Percentiles rank a stretch among this genome's conserved stretches.
Evolutionary conservation across 768 basidiomycete genomes (phyloP).

Genomic region (Panaeolus cyanescens): DNA sequence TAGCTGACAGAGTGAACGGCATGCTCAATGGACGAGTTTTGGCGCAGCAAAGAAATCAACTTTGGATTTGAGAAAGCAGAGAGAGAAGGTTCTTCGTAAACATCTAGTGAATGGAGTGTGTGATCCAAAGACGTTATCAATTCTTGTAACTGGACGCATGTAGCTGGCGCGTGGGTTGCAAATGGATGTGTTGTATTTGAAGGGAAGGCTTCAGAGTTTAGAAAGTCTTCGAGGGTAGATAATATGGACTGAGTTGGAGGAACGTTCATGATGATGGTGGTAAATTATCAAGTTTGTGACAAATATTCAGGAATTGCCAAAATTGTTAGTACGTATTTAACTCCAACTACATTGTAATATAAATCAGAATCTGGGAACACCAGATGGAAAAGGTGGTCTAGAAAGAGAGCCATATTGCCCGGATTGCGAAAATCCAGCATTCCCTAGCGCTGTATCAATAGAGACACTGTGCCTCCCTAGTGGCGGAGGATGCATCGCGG

Average conservation of each 20-base stretch:
- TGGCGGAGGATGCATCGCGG: constrained; percentile 17
- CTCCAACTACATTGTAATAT: neutral
- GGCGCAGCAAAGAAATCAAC: constrained; percentile 66
- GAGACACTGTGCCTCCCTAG: constrained; percentile 7
- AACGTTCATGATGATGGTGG: constrained; percentile 28
- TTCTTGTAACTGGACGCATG: constrained; percentile 47
- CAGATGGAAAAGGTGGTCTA: constrained; percentile 18
- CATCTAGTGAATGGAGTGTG: constrained; percentile 53
- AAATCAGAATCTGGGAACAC: constrained; percentile 15
- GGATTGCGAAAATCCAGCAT: constrained; percentile 26
- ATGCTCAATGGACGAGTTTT: constrained; percentile 56
- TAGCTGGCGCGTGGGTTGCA: constrained; percentile 39
- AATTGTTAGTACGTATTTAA: too few species aligned
- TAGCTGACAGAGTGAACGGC: constrained; percentile 53
- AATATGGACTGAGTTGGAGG: constrained; percentile 26
- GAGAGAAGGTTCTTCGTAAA: constrained; percentile 46
- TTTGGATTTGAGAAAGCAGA: constrained; percentile 58
- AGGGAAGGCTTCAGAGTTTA: constrained; percentile 37
- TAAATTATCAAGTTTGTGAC: constrained; percentile 2
- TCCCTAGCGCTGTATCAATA: constrained; percentile 19
- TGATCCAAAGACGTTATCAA: constrained; percentile 54
- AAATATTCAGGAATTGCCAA: neutral
- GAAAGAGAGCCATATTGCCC: constrained; percentile 21
- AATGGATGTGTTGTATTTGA: constrained; percentile 45
- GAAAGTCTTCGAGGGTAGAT: constrained; percentile 43